These are phyloP conservation scores for Dactylonectria estremocensis DNA, from an alignment of 2,329 filamentous ascomycete genomes.

Conservation along the genomic window DNA sequence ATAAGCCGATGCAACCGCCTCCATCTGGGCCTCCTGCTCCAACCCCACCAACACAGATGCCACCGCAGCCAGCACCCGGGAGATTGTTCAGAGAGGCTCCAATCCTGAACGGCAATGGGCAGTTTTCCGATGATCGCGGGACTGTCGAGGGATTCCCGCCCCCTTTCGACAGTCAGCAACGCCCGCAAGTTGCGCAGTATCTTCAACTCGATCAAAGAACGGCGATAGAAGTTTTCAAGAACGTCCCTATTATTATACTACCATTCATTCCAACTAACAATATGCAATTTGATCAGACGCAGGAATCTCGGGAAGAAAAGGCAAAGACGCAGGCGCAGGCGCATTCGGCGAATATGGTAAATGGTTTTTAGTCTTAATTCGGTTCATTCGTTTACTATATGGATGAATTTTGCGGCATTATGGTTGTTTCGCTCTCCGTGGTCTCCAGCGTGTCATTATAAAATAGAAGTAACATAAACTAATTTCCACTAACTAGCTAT, in stretches of 20 bases:
- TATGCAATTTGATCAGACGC: not conserved
- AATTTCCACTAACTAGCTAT: too few relatives aligned
- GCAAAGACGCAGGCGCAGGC: not conserved
- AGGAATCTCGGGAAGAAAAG: not conserved
- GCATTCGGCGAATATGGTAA: not conserved
- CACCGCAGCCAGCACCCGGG: not conserved
- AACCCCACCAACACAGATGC: not conserved
- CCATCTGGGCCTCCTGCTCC: conserved; percentile 11
- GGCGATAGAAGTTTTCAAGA: not conserved
- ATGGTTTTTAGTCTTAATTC: not conserved
- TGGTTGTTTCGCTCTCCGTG: too few relatives aligned
- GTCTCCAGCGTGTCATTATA: too few relatives aligned
- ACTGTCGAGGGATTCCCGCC: conserved; percentile 12
- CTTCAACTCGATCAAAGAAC: conserved; percentile 1
- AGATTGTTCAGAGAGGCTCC: not conserved
- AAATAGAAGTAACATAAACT: too few relatives aligned
- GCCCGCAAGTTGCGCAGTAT: not conserved
- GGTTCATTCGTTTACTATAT: too few relatives aligned
- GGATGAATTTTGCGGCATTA: too few relatives aligned
- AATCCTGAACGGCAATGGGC: not conserved
- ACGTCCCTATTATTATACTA: conserved; percentile 4
- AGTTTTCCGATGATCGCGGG: not conserved
- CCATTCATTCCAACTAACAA: not conserved
- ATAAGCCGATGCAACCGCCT: conserved; percentile 6
- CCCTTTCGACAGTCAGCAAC: not conserved